Percentiles rank a stretch among this genome's conserved stretches.
Evolutionary conservation across 352 stramenopile species (phyloP).

Genomic region (Pythium pyrilobum): DNA sequence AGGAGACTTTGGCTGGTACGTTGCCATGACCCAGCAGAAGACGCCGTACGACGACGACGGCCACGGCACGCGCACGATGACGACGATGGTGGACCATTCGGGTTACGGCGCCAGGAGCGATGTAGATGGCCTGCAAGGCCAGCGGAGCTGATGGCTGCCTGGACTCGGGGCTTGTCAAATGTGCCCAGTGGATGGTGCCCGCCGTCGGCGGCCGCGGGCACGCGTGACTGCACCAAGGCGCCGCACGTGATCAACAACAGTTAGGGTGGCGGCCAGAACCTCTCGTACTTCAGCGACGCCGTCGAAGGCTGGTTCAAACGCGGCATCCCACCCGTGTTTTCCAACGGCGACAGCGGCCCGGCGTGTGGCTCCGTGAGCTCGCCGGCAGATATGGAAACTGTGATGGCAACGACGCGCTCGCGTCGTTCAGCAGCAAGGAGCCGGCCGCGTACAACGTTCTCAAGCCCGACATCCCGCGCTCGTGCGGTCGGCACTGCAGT

Average conservation of each 20-base stretch:
- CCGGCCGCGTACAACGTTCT: conserved; percentile 3
- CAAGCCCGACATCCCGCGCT: conserved; percentile 28
- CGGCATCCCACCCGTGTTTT: conserved; percentile 32
- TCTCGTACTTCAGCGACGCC: conserved; percentile 16
- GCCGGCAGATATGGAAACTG: conserved; percentile 22
- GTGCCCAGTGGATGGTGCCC: conserved; percentile 23
- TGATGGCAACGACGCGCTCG: conserved; percentile 19
- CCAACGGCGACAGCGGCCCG: conserved; percentile 26
- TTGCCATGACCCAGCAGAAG: conserved; percentile 14
- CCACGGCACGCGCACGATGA: conserved; percentile 33
- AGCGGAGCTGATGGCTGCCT: conserved; percentile 14
- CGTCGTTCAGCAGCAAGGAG: conserved; percentile 28
- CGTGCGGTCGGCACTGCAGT: conserved; percentile 15
- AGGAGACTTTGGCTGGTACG: conserved; percentile 19
- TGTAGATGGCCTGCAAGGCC: conserved; percentile 29
- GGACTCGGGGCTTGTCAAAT: conserved; percentile 16
- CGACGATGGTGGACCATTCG: conserved; percentile 20
- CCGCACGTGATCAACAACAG: conserved; percentile 35
- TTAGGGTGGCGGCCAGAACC: conserved; percentile 21
- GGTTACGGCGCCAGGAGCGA: conserved; percentile 23
- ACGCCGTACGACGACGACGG: conserved; percentile 24
- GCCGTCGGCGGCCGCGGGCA: background rate
- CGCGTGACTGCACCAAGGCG: conserved; percentile 29
- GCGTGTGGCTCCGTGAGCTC: conserved; percentile 21
- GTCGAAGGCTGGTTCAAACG: conserved; percentile 25